phyloP scores from a whole-genome alignment of 345 rosid species.

The Aquilaria yunnanensis region DNA sequence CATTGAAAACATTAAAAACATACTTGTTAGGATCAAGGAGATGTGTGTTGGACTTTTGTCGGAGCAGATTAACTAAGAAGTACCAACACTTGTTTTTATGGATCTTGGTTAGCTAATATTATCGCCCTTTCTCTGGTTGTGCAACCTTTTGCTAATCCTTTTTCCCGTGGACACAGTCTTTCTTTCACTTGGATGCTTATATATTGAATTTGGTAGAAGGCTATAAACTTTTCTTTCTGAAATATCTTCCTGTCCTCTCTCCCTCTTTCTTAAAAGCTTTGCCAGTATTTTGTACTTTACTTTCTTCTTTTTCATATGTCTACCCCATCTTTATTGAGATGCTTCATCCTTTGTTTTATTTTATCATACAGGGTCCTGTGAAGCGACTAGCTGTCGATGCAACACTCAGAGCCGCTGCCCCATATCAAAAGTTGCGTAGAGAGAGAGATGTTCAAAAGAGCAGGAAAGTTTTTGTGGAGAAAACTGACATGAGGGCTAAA shows the following conservation, averaged over 20 bases:
- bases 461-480: slow-evolving; percentile 92
- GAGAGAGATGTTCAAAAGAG: slow-evolving; percentile 60
- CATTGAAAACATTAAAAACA: too few relatives aligned
- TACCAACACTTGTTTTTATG: too few relatives aligned
- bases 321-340: slow-evolving; percentile 9
- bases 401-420: slow-evolving; percentile 97
- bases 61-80: too few relatives aligned
- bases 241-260: not conserved
- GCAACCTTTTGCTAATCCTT: too few relatives aligned
- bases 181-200: too few relatives aligned
- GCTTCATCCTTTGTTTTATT: slow-evolving; percentile 1
- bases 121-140: too few relatives aligned
- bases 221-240: not conserved
- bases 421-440: slow-evolving; percentile 87
- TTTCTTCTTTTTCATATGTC: slow-evolving; percentile 1
- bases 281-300: not conserved
- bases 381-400: slow-evolving; percentile 97
- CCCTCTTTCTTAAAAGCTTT: not conserved
- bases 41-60: too few relatives aligned
- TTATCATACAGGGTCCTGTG: slow-evolving; percentile 65
- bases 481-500: slow-evolving; percentile 96
- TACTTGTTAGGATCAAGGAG: too few relatives aligned
- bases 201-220: too few relatives aligned
- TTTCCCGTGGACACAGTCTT: too few relatives aligned
- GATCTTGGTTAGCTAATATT: too few relatives aligned